phyloP scores from a whole-genome alignment of 78 protist genomes.

The Dictyostelium brefeldianum region DNA sequence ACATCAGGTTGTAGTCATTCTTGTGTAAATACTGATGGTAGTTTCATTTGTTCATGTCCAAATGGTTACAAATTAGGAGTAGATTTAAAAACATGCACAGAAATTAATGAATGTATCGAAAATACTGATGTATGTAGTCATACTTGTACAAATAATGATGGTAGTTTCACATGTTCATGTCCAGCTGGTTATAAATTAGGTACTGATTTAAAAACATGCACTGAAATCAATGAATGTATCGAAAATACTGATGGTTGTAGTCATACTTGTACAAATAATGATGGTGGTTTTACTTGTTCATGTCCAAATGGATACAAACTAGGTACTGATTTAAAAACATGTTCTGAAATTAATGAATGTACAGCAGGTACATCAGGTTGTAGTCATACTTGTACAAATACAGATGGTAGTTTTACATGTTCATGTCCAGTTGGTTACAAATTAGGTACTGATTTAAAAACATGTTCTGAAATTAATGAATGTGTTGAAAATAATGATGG shows the following conservation, averaged over 20 bases:
- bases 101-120: neutral
- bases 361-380: neutral
- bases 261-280: neutral
- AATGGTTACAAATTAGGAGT: neutral
- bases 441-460: no score
- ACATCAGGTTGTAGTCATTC: neutral
- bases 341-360: conserved; percentile 1
- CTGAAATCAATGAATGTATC: neutral
- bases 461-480: no score
- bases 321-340: neutral
- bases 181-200: neutral
- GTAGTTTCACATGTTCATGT: conserved; percentile 5
- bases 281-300: conserved; percentile 12
- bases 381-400: neutral
- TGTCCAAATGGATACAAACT: neutral
- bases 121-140: neutral
- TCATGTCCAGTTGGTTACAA: neutral
- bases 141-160: neutral
- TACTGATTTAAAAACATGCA: neutral
- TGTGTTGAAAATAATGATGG: no score
- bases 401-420: neutral
- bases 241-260: neutral
- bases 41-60: neutral
- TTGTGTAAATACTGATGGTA: neutral
- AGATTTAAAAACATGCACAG: neutral